Evolutionary conservation across 768 basidiomycete genomes (phyloP).

Genomic region (Chlorophyllum brunneum): DNA sequence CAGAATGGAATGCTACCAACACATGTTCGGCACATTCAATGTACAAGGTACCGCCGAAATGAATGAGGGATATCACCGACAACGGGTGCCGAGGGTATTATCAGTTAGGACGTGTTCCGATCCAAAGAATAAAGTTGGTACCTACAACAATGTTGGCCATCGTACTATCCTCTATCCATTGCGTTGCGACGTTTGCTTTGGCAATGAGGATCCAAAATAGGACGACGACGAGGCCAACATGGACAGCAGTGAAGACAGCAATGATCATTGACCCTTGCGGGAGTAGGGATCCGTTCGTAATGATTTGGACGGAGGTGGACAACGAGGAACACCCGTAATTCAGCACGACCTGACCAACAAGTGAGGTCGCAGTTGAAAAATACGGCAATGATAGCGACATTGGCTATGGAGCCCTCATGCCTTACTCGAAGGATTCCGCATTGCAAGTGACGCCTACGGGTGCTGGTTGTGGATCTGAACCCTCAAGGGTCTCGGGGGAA

Average conservation of each 20-base stretch:
- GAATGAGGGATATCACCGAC: too few relatives aligned
- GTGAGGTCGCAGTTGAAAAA: too few relatives aligned
- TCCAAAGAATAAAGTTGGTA: too few relatives aligned
- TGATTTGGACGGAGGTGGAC: slow-evolving; percentile 75
- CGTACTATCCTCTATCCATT: slow-evolving; percentile 90
- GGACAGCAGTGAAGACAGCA: slow-evolving; percentile 71
- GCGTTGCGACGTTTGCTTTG: slow-evolving; percentile 78
- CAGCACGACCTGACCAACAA: slow-evolving; percentile 50
- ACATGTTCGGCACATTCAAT: too few relatives aligned
- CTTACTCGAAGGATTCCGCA: slow-evolving; percentile 75
- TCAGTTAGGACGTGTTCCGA: too few relatives aligned
- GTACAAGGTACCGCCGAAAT: too few relatives aligned
- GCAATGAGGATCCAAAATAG: slow-evolving; percentile 79
- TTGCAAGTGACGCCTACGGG: slow-evolving; percentile 75
- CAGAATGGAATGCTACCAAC: too few relatives aligned
- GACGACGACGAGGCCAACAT: slow-evolving; percentile 71
- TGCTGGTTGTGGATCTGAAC: slow-evolving; percentile 42
- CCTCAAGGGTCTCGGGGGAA: slow-evolving; percentile 28
- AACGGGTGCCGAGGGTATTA: too few relatives aligned
- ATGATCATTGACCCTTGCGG: slow-evolving; percentile 72
- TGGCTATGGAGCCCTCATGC: slow-evolving; percentile 59
- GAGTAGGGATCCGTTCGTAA: slow-evolving; percentile 78
- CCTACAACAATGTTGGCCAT: slow-evolving; percentile 61
- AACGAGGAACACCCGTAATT: slow-evolving; percentile 62
- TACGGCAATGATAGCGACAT: slow-evolving; percentile 81